Conservation (phyloP, 116 monocot genomes). For the Zostera marina region DNA sequence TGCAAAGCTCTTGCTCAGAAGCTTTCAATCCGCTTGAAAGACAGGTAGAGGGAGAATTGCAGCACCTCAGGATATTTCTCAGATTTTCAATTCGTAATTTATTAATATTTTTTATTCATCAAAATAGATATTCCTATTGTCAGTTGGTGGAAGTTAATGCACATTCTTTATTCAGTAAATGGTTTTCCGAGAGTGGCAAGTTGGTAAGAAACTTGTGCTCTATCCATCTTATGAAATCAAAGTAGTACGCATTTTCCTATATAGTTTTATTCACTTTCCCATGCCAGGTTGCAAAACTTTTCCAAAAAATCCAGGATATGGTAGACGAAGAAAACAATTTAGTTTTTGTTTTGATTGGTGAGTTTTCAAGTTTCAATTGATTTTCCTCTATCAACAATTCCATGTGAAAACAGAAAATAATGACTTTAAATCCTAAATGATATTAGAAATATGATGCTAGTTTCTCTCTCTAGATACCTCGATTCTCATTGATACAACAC, state of each 20-base stretch:
- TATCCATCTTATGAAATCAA: no score
- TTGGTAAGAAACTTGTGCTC: conserved; percentile 35
- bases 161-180: conserved; percentile 98
- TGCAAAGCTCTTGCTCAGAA: conserved; percentile 99
- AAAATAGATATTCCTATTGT: conserved; percentile 57
- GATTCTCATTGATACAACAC: no score
- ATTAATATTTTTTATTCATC: neutral
- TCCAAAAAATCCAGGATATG: conserved; percentile 98
- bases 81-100: neutral
- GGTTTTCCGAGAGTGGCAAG: conserved; percentile 99
- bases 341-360: conserved; percentile 96
- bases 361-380: conserved; percentile 5
- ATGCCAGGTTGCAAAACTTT: conserved; percentile 89
- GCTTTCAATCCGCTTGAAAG: conserved; percentile 83
- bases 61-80: neutral
- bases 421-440: no score
- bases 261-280: neutral
- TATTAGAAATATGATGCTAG: no score
- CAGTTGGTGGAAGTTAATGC: conserved; percentile 98
- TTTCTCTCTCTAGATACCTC: no score
- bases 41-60: conserved; percentile 29
- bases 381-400: neutral
- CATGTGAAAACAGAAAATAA: no score
- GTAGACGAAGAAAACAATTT: conserved; percentile 92
- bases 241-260: neutral